These are phyloP conservation scores for Waltiozyma sp. DNA, from an alignment of 1,139 yeast genomes.

Conservation along the genomic window DNA sequence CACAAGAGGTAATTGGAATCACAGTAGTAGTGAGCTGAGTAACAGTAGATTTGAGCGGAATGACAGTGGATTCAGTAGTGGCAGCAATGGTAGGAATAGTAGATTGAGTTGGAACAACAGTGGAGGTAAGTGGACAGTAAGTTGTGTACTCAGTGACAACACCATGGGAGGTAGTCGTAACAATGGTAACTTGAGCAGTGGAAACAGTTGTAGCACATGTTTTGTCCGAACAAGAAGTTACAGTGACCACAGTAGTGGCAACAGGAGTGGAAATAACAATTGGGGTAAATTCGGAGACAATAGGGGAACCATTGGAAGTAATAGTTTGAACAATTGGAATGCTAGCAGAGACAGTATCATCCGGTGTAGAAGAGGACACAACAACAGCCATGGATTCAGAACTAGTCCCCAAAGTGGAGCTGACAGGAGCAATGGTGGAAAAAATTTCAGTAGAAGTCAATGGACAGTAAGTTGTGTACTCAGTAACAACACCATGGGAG, in stretches of 20 bases:
- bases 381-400: neutral
- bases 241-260: constrained; percentile 7
- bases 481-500: neutral
- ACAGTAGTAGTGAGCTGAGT: constrained; percentile 4
- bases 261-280: neutral
- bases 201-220: constrained; percentile 2
- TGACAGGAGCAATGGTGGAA: neutral
- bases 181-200: constrained; percentile 5
- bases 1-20: constrained; percentile 13
- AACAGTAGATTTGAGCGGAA: constrained; percentile 4
- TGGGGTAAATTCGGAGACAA: neutral
- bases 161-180: constrained; percentile 16
- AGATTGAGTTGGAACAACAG: neutral
- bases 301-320: constrained; percentile 3
- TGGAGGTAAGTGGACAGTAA: constrained; percentile 23
- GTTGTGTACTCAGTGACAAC: constrained; percentile 23
- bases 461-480: neutral
- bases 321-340: constrained; percentile 1
- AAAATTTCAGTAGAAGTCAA: neutral
- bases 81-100: neutral
- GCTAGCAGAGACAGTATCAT: constrained; percentile 2
- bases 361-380: neutral
- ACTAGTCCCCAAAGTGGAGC: neutral
- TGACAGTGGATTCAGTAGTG: constrained; percentile 3
- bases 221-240: constrained; percentile 13